Base-by-base conservation (phyloP, 2,329 filamentous ascomycete genomes). In the Alternaria angustiovoidea region DNA sequence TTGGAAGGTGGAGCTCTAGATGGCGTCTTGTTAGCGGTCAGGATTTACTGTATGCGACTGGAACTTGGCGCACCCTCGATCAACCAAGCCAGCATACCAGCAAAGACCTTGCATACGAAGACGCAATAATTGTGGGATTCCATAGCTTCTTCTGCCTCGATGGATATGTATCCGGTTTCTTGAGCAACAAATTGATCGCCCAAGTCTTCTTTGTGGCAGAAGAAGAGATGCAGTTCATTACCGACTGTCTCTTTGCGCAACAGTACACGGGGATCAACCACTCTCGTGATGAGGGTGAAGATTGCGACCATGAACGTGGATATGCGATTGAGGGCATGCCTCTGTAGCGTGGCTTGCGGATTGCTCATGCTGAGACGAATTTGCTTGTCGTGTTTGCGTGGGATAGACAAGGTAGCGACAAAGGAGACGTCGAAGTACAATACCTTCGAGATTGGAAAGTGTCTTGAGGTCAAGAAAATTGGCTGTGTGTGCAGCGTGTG, bases 61-160 rank as follows among this genome's bases (percentile, higher is more conserved):
- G 6, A 49, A 36, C n/a, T 16, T 16, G 2, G 36, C 46, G 30
- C 30, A 49, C 46, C 46, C 46, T 49, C 46, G 20, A 36, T 22
- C 32, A 18, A 22, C 46, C 46, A 49, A 24, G 46, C 46, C 46
- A 49, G 32, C 6, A 49, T 22, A 36, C 46, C 30, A 2, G 46
- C 30, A 34, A 49, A 34, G 46, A 49, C 4, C 46, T 49, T 49
- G 30, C 46, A 49, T 20, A 22, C 46, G 9, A 49, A 49, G 20
- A 49, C 46, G 14, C 46, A 49, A 34, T 49, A 22, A 20, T 49
- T 49, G 5, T 49, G 46, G 11, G 46, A 14, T 18, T 24, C 24
- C 14, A 49, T n/a, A 34, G 30, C 46, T 3, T 49, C 20, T 1
- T 24, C 20, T 5, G 20, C 20, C 20, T 42, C 39, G 4, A 42